phyloP scores from a whole-genome alignment of 805 yeast genomes.

The Saccharomyces eubayanus region DNA sequence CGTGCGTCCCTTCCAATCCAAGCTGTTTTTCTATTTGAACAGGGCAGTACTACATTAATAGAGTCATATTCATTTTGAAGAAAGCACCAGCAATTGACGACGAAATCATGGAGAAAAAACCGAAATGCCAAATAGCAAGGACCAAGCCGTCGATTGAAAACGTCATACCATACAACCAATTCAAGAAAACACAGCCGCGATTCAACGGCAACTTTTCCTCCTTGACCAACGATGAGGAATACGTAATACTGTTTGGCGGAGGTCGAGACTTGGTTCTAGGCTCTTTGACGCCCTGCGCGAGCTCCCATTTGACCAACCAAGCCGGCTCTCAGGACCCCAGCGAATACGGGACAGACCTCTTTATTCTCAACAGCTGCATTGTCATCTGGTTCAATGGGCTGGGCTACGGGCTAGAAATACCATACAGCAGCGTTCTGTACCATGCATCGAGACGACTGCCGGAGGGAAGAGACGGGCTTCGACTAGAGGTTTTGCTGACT shows the following conservation, averaged over 20 bases:
- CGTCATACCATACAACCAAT: constrained; percentile 26
- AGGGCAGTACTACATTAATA: not conserved
- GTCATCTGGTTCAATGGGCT: constrained; percentile 34
- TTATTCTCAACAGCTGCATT: constrained; percentile 32
- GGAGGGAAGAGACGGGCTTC: constrained; percentile 21
- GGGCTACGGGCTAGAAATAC: constrained; percentile 33
- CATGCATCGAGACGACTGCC: constrained; percentile 22
- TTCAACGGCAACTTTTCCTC: constrained; percentile 5
- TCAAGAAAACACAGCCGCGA: constrained; percentile 27
- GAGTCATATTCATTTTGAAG: not conserved
- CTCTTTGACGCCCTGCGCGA: constrained; percentile 5
- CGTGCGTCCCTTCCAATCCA: not conserved
- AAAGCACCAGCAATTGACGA: not conserved
- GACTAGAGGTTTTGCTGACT: constrained; percentile 20
- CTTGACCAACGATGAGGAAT: constrained; percentile 1
- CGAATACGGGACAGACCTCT: constrained; percentile 25
- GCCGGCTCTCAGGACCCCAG: not conserved
- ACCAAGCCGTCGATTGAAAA: constrained; percentile 34
- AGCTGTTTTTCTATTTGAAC: not conserved
- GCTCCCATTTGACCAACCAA: not conserved
- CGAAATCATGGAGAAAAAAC: constrained; percentile 7
- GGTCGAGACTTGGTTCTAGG: constrained; percentile 32
- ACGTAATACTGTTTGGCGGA: constrained; percentile 34
- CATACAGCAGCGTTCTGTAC: constrained; percentile 28
- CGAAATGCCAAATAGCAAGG: constrained; percentile 17